Evolutionary conservation across 2,329 filamentous ascomycete species (phyloP).

Genomic region (Paraconiothyrium sp.): DNA sequence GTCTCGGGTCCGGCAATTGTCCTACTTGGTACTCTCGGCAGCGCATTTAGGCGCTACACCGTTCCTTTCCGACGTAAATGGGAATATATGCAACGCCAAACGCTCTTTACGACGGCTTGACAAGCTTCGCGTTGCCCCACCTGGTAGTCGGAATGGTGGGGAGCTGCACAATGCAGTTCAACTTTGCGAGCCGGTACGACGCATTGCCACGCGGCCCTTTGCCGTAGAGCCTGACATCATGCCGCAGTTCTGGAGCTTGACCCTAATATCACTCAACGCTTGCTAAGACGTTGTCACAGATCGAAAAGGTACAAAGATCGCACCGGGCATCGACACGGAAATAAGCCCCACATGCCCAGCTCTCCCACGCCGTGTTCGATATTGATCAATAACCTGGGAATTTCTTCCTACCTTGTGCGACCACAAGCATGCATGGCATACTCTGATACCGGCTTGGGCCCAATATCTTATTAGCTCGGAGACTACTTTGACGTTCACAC

Average conservation of each 20-base stretch:
- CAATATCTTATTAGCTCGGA: slow-evolving; percentile 19
- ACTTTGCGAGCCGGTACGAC: slow-evolving; percentile 13
- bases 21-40: slow-evolving; percentile 23
- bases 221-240: neutral
- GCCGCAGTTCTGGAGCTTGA: neutral
- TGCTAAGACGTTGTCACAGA: neutral
- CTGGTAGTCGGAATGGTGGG: slow-evolving; percentile 25
- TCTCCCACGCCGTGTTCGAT: slow-evolving; percentile 21
- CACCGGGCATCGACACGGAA: neutral
- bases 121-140: slow-evolving; percentile 26
- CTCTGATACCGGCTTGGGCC: slow-evolving; percentile 22
- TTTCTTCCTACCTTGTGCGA: slow-evolving; percentile 16
- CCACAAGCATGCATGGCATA: slow-evolving; percentile 19
- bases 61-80: slow-evolving; percentile 29
- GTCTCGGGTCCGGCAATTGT: slow-evolving; percentile 13
- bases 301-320: too few species aligned
- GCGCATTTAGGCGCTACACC: slow-evolving; percentile 27
- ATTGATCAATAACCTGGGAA: slow-evolving; percentile 32
- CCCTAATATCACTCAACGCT: too few species aligned
- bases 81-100: slow-evolving; percentile 22
- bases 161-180: slow-evolving; percentile 11
- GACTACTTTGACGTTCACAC: slow-evolving; percentile 17
- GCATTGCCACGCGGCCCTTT: neutral
- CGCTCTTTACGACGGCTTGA: slow-evolving; percentile 4
- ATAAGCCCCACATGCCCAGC: slow-evolving; percentile 25